Percentiles rank a stretch among this genome's conserved stretches.
Conservation (phyloP, 371 early-diverging fungal species). For the Rhizopus sp. region DNA sequence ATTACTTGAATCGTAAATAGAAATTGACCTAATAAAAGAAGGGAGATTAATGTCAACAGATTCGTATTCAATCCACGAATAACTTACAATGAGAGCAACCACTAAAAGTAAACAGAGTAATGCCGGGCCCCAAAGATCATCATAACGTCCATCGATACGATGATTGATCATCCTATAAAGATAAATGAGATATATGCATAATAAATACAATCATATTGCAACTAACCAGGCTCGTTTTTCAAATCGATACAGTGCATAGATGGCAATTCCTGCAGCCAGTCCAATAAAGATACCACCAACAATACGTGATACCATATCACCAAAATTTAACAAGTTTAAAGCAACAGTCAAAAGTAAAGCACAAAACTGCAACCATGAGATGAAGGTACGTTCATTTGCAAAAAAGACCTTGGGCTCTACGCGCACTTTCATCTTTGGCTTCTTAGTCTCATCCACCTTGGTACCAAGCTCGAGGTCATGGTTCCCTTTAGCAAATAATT, state of each 20-base stretch:
- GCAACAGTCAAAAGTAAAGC: conserved; percentile 76
- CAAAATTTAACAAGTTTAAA: conserved; percentile 79
- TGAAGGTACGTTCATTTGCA: conserved; percentile 94
- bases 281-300: conserved; percentile 58
- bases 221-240: conserved; percentile 76
- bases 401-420: conserved; percentile 92
- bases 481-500: conserved; percentile 12
- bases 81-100: conserved; percentile 34
- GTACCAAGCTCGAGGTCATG: conserved; percentile 15
- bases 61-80: not conserved
- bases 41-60: not conserved
- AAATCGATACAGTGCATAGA: conserved; percentile 88
- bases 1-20: conserved; percentile 33
- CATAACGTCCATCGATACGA: conserved; percentile 59
- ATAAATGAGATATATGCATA: conserved; percentile 23
- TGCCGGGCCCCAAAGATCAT: conserved; percentile 69
- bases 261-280: conserved; percentile 71
- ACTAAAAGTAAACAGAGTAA: conserved; percentile 81
- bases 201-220: conserved; percentile 12
- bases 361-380: conserved; percentile 87
- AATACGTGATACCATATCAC: conserved; percentile 49
- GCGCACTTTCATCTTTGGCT: conserved; percentile 26
- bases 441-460: conserved; percentile 6
- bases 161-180: conserved; percentile 53
- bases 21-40: conserved; percentile 28